Evolutionary conservation across 2,329 filamentous ascomycete species (phyloP), one percentile per base, ranked within the genome.

Genomic region (Epichloe sylvatica): DNA sequence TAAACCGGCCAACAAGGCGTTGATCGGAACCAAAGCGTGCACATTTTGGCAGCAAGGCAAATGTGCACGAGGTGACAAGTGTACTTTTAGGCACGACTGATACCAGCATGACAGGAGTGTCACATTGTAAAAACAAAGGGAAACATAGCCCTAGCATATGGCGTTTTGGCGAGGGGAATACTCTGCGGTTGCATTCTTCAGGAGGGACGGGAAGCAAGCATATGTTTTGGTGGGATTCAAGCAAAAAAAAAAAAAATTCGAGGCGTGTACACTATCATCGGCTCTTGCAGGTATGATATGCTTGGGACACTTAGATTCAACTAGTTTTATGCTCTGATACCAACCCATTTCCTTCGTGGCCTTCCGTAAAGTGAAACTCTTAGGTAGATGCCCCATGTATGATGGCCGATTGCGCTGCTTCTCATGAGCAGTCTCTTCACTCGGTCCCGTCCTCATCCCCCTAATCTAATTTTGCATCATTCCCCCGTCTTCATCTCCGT

Each of bases 21-120:
- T 80, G 13, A 78, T 80, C 45, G 78, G 80, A 49, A 84, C 81
- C 41, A 80, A 84, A 59, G 74, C 81, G 5, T 87, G 84, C 63
- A 75, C 75, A 19, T 88, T 86, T 63, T 87, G 73, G 71, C 73
- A 77, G 51, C 77, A 84, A 60, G 83, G 83, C 13, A 81, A 81
- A 60, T 87, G 84, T 65, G 78, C 77, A 6, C 82, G 86, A 61
- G 84, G 84, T 21, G 81, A 83, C 36, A 80, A 80, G 58, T 87
- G 84, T 67, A 86, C 83, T 2, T 88, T 83, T 63, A 74, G 83
- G 50, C 84, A 88, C 60, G 81, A 85, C 46, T 68, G 50, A 49
- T 30, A 39, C 13, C 15, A 41, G 19, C 30, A 19, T 30, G 45
- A 21, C 12, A 34, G 2, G 39, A 19, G 21, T 23, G 11, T 34